Conservation (phyloP, 2,329 filamentous ascomycete genomes). For the Ceratocystis smalleyi region DNA sequence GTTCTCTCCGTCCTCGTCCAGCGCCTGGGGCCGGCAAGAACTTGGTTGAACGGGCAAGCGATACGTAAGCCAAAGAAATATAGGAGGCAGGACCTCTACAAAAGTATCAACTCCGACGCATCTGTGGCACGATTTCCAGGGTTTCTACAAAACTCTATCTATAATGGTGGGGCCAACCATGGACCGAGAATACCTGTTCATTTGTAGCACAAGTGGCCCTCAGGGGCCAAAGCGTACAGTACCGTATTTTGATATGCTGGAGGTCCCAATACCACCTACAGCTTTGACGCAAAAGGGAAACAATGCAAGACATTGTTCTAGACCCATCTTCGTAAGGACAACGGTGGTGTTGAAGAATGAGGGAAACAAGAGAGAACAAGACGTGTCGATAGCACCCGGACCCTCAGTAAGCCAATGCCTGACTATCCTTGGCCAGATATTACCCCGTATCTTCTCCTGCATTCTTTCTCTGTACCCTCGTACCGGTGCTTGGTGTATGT, state of each 20-base stretch:
- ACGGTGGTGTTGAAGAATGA: no score
- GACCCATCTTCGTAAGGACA: not conserved
- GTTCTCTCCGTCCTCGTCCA: no score
- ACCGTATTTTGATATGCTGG: not conserved
- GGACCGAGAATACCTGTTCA: not conserved
- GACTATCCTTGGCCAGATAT: not conserved
- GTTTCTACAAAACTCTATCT: no score
- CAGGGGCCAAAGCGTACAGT: not conserved
- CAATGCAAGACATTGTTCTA: not conserved
- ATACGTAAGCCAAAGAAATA: no score
- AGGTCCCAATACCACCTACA: not conserved
- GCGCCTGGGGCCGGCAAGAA: no score
- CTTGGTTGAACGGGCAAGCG: no score
- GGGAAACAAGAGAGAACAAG: not conserved
- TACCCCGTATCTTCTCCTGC: not conserved
- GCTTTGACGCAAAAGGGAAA: not conserved
- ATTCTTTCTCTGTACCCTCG: not conserved
- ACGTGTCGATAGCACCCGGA: not conserved
- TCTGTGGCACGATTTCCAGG: no score
- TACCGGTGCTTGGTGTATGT: no score
- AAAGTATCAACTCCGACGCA: no score
- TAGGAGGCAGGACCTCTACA: no score
- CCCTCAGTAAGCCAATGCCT: not conserved
- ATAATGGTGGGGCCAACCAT: not conserved
- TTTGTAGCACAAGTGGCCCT: not conserved